Conservation (phyloP, 495 filamentous ascomycete genomes). For the Aspergillus kassunensis region DNA sequence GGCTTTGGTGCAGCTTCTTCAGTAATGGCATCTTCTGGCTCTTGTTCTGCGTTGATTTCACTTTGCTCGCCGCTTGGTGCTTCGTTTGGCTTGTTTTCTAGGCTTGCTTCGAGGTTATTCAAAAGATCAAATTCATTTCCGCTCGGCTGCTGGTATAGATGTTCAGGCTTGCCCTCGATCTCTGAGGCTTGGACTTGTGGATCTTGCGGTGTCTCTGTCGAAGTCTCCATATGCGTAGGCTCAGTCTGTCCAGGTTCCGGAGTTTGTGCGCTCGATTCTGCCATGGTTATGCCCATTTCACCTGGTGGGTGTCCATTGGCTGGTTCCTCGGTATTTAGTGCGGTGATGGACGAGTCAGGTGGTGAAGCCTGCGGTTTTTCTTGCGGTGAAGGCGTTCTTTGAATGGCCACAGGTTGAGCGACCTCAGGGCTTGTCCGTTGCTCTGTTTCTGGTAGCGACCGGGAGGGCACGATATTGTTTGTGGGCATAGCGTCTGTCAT, state of each 20-base stretch:
- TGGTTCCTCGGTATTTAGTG: slow-evolving; percentile 1
- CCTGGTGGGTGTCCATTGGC: slow-evolving; percentile 4
- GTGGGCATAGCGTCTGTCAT: slow-evolving; percentile 17
- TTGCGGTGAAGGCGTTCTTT: slow-evolving; percentile 1
- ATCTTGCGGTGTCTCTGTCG: neutral
- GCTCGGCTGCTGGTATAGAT: neutral
- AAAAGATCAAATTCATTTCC: slow-evolving; percentile 15
- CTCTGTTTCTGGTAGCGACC: neutral
- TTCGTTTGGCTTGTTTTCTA: slow-evolving; percentile 5
- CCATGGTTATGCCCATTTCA: slow-evolving; percentile 1
- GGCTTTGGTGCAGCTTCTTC: neutral
- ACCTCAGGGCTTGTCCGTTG: slow-evolving; percentile 5
- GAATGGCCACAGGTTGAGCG: neutral
- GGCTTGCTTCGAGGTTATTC: slow-evolving; percentile 22
- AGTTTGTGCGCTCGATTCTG: slow-evolving; percentile 1
- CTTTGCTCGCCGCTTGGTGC: neutral
- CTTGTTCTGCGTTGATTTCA: slow-evolving; percentile 2
- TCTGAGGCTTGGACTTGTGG: neutral
- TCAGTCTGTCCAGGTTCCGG: neutral
- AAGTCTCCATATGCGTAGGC: slow-evolving; percentile 4
- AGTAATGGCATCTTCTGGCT: neutral
- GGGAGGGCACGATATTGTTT: neutral
- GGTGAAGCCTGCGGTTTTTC: neutral
- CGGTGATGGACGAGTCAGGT: neutral
- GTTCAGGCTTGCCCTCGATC: slow-evolving; percentile 1